Evolutionary conservation across 139 green algal genomes (phyloP).

Genomic region (Asterochloris sp.): DNA sequence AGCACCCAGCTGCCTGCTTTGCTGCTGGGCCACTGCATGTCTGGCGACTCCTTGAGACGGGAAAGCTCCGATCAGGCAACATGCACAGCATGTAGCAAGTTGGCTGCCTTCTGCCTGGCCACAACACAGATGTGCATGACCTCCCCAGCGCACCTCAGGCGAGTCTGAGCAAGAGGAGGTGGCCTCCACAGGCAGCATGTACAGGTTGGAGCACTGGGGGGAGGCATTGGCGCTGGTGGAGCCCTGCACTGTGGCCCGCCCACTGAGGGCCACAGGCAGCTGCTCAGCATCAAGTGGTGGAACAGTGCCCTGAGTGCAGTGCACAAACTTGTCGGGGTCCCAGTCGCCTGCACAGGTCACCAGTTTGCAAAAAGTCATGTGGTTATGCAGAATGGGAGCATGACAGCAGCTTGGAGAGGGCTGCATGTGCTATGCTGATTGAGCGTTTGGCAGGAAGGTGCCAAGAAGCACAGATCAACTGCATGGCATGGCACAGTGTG

Average conservation of each 20-base stretch:
- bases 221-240: not conserved
- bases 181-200: slow-evolving; percentile 15
- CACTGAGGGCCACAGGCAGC: not conserved
- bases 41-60: not conserved
- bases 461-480: no score
- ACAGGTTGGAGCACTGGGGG: not conserved
- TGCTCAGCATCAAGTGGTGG: not conserved
- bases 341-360: not conserved
- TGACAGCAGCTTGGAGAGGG: no score
- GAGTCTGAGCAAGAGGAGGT: not conserved
- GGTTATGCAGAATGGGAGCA: no score
- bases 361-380: no score
- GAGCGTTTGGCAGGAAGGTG: no score
- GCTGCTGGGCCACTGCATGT: not conserved
- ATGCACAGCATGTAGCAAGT: not conserved
- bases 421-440: no score
- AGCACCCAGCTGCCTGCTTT: no score
- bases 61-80: no score
- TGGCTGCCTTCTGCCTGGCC: not conserved
- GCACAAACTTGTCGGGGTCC: slow-evolving; percentile 1
- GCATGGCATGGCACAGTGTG: no score
- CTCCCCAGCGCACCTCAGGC: not conserved
- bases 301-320: not conserved
- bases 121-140: no score
- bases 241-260: not conserved